Evolutionary conservation across 441 rosid genomes (phyloP).

Genomic region (Breynia disticha): DNA sequence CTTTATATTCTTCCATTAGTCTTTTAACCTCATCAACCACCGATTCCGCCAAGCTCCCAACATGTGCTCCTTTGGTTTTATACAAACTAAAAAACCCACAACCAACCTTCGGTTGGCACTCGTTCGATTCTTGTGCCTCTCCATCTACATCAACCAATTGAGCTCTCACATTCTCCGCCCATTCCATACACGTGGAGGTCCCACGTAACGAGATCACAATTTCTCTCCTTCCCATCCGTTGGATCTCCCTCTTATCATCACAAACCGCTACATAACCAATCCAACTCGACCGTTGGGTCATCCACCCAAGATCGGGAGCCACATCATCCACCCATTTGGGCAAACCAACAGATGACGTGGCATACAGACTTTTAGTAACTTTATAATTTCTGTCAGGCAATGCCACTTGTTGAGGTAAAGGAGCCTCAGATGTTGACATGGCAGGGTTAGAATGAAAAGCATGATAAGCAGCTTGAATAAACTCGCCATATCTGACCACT

Average conservation of each 20-base stretch:
- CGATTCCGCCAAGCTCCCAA: conserved; percentile 47
- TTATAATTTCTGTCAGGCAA: conserved; percentile 49
- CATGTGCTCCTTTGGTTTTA: conserved; percentile 33
- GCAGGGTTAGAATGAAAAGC: conserved; percentile 64
- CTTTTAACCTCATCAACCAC: conserved; percentile 48
- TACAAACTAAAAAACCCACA: conserved; percentile 68
- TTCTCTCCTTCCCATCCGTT: conserved; percentile 73
- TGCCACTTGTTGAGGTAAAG: conserved; percentile 38
- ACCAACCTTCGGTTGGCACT: conserved; percentile 52
- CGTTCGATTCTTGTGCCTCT: conserved; percentile 18
- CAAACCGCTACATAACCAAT: conserved; percentile 80
- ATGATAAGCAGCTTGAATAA: conserved; percentile 65
- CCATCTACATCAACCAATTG: conserved; percentile 34
- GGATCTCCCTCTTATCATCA: conserved; percentile 59
- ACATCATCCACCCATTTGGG: conserved; percentile 62
- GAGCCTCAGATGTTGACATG: conserved; percentile 39
- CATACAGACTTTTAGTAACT: conserved; percentile 43
- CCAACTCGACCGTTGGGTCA: conserved; percentile 69
- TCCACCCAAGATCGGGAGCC: conserved; percentile 64
- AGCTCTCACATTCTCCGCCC: conserved; percentile 82
- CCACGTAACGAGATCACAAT: conserved; percentile 63
- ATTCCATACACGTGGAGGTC: conserved; percentile 71
- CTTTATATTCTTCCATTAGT: conserved; percentile 44
- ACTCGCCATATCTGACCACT: conserved; percentile 66
- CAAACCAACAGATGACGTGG: conserved; percentile 57